Evolutionary conservation across 2,329 filamentous ascomycete species (phyloP).

Genomic region (Arthroderma uncinatum): DNA sequence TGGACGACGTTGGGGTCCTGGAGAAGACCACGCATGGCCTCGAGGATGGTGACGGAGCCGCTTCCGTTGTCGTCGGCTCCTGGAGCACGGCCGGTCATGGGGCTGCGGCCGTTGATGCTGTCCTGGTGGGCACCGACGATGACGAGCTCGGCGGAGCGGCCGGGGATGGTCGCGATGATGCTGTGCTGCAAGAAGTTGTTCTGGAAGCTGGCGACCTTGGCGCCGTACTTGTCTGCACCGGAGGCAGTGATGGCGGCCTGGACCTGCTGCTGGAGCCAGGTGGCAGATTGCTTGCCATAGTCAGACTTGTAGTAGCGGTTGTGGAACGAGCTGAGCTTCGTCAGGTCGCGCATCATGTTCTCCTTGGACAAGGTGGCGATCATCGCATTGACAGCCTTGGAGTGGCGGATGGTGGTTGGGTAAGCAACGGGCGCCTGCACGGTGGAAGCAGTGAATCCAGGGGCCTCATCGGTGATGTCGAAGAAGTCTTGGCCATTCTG

Average conservation of each 20-base stretch:
- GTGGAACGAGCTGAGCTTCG: constrained; percentile 52
- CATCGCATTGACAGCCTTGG: constrained; percentile 53
- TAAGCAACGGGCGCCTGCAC: constrained; percentile 43
- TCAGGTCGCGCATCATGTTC: constrained; percentile 66
- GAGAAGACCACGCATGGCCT: constrained; percentile 74
- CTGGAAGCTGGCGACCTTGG: constrained; percentile 60
- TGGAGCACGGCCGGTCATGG: constrained; percentile 70
- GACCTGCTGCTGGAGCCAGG: constrained; percentile 73
- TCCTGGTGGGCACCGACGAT: constrained; percentile 90
- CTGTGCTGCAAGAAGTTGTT: constrained; percentile 85
- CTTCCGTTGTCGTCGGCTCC: constrained; percentile 91
- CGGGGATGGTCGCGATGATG: constrained; percentile 85
- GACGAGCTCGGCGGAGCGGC: constrained; percentile 70
- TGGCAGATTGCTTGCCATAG: constrained; percentile 65
- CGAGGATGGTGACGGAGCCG: constrained; percentile 87
- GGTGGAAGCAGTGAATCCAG: constrained; percentile 42
- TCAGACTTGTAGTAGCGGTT: constrained; percentile 49
- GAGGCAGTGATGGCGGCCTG: constrained; percentile 58
- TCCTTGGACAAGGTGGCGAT: constrained; percentile 59
- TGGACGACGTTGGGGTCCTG: constrained; percentile 56
- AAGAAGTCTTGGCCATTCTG: constrained; percentile 82
- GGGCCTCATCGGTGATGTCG: constrained; percentile 66
- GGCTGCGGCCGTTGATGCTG: constrained; percentile 66
- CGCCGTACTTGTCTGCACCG: constrained; percentile 55
- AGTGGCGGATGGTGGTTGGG: constrained; percentile 54